Percentiles rank a stretch among this genome's conserved stretches.
Evolutionary conservation across 352 stramenopile species (phyloP).

Genomic region (Thalassiosira hispida): DNA sequence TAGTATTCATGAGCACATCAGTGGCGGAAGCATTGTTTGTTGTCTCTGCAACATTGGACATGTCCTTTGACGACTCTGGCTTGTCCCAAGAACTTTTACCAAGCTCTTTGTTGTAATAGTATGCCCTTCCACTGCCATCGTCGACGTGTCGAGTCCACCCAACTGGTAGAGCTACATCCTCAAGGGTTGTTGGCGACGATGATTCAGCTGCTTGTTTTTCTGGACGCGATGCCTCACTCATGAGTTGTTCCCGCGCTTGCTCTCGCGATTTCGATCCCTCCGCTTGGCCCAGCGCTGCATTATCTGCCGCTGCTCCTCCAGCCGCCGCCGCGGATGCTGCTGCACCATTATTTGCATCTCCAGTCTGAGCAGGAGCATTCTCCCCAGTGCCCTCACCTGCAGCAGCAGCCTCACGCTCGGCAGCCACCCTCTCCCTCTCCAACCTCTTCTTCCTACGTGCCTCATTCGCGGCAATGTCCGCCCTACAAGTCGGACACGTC

Average conservation of each 20-base stretch:
- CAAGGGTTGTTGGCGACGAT: background rate
- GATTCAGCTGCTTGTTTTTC: conserved; percentile 2
- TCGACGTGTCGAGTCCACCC: conserved; percentile 32
- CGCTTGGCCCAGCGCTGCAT: background rate
- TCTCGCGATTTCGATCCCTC: background rate
- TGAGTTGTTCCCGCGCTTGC: background rate
- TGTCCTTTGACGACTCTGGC: too few species aligned
- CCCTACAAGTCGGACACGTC: conserved; percentile 96
- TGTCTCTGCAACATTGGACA: too few species aligned
- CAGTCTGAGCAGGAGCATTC: background rate
- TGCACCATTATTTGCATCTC: conserved; percentile 4
- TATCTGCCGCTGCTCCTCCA: background rate
- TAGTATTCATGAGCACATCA: background rate
- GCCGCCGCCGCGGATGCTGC: background rate
- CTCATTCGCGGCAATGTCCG: conserved; percentile 89
- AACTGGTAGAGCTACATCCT: conserved; percentile 2
- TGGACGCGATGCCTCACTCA: background rate
- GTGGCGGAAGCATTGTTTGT: too few species aligned
- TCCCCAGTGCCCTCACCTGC: too few species aligned
- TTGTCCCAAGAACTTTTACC: conserved; percentile 22
- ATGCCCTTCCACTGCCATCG: conserved; percentile 6
- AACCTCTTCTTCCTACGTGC: conserved; percentile 45
- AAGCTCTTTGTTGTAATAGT: conserved; percentile 25
- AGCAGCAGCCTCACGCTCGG: background rate
- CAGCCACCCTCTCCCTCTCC: conserved; percentile 20